phyloP scores from a whole-genome alignment of 2,329 filamentous ascomycete genomes.

The Epicoccum sorghinum region DNA sequence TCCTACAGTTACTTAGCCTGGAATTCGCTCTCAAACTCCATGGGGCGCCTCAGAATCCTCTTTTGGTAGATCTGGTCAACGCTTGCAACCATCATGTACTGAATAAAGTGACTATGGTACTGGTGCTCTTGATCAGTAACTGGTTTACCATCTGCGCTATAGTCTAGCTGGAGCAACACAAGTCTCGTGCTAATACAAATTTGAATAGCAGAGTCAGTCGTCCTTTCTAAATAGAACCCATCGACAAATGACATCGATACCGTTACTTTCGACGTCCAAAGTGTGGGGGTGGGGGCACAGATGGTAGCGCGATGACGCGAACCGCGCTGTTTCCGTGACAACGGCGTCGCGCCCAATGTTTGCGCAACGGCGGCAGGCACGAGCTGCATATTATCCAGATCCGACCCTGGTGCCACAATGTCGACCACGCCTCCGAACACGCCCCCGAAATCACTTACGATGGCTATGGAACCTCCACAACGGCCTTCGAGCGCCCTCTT shows the following conservation, averaged over 20 bases:
- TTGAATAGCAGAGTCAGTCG: too few species aligned
- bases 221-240: too few species aligned
- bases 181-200: not conserved
- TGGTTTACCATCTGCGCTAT: constrained; percentile 9
- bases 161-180: constrained; percentile 9
- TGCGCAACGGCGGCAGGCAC: constrained; percentile 13
- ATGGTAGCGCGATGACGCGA: constrained; percentile 3
- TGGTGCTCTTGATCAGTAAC: constrained; percentile 22
- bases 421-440: constrained; percentile 15
- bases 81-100: constrained; percentile 17
- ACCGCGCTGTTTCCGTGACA: constrained; percentile 6
- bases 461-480: constrained; percentile 45
- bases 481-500: constrained; percentile 67
- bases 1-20: constrained; percentile 1
- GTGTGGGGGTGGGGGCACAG: not conserved
- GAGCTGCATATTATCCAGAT: constrained; percentile 12
- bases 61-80: constrained; percentile 18
- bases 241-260: too few species aligned
- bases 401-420: constrained; percentile 6
- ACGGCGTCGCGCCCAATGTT: constrained; percentile 9
- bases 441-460: constrained; percentile 17
- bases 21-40: constrained; percentile 11
- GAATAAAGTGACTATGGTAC: constrained; percentile 18
- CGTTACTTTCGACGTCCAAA: not conserved
- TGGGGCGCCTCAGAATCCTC: constrained; percentile 12